Evolutionary conservation across 208 protist species (phyloP), one percentile per base, ranked within the genome.

Genomic region (Trichomonas vaginalis): DNA sequence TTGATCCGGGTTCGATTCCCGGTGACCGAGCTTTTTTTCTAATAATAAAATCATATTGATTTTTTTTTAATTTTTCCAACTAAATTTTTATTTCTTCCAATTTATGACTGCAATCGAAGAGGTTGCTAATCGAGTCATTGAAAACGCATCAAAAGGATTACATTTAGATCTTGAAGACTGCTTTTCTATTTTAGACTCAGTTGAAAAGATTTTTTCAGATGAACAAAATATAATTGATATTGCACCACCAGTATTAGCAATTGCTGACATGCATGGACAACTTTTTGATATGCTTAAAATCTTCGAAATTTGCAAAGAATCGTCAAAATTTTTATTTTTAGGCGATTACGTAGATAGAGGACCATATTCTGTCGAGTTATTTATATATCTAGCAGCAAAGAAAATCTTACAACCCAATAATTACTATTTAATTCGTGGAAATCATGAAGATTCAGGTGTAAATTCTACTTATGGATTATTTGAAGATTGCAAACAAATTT

Each of bases 381-480:
- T 99, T 83, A 98, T 98, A 79, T 96, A 99, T 92, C 96, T 99
- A 46, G 92, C 99, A 23, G 96, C 98, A 32, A 98, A 99, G 88
- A 99, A 97, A 61, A 40, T 96, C 21, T 40, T 80, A 10, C 98
- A 98, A 49, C 98, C 98, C 37, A 96, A 98, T 47, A 96, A 97
- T 83, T 98, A 99, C 45, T 98, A 98, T n/a, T 96, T 99, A 3
- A 95, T 99, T 4, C 96, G 98, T 61, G 98, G 98, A 23, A 99
- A 99, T 96, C 98, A 99, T 97, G 98, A 99, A 96, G 97, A 95
- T 49, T 95, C 98, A 86, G 98, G 98, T 96, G 98, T 99, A 95
- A 99, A 98, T 15, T 98, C 98, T 98, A 97, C 98, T 9, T 99
- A 99, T 97, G 99, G 99, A 48, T 99, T 99, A 97, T 99, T 99